A percentile compares a stretch with the other conserved stretches of the same genome.
Evolutionary conservation across 2,329 filamentous ascomycete genomes (phyloP).

Genomic region (Pestalotiopsis sp.): DNA sequence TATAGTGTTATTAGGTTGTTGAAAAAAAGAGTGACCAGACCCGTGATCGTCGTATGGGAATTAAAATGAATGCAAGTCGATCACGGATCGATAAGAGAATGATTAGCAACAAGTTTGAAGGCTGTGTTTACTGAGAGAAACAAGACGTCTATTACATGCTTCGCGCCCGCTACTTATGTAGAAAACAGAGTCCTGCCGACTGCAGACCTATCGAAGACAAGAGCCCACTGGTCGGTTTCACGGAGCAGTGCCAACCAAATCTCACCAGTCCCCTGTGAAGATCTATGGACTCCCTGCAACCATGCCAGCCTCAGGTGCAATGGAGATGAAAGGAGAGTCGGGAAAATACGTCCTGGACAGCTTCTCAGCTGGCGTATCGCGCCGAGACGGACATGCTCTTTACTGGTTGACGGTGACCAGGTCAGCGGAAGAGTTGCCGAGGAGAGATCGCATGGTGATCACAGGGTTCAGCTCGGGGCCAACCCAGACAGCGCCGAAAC

Average conservation of each 20-base stretch:
- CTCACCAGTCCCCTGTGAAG: neutral
- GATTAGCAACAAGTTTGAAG: neutral
- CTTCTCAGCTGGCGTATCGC: neutral
- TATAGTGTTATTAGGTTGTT: slow-evolving; percentile 5
- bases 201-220: neutral
- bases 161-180: neutral
- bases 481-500: slow-evolving; percentile 12
- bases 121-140: neutral
- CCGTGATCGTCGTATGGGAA: neutral
- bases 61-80: slow-evolving; percentile 11
- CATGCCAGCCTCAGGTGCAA: neutral
- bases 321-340: neutral
- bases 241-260: neutral
- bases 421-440: neutral
- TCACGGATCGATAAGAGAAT: slow-evolving; percentile 9
- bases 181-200: neutral
- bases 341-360: neutral
- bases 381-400: neutral
- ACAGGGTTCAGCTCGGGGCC: neutral
- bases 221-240: neutral
- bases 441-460: slow-evolving; percentile 10
- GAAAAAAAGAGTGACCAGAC: slow-evolving; percentile 6
- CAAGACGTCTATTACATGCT: neutral
- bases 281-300: neutral
- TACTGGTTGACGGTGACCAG: neutral